Evolutionary conservation across 2,329 filamentous ascomycete genomes (phyloP).

Genomic region (Claviceps purpurea): DNA sequence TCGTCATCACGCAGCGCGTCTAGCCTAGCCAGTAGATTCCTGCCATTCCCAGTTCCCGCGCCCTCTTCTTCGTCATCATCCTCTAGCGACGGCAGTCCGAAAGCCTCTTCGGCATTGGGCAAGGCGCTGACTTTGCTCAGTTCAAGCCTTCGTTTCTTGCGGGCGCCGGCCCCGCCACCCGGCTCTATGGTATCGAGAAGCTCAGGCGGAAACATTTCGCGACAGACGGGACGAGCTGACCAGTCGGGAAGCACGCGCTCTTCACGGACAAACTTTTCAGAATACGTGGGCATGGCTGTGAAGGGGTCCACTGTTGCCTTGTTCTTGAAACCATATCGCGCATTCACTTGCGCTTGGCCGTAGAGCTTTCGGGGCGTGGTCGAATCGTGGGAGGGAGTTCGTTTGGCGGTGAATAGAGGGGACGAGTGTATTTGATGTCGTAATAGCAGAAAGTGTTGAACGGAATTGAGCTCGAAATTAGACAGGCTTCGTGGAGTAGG

Average conservation of each 20-base stretch:
- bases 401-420: constrained; percentile 43
- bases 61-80: constrained; percentile 19
- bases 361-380: constrained; percentile 30
- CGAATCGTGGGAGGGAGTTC: constrained; percentile 27
- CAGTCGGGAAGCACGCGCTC: constrained; percentile 43
- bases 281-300: constrained; percentile 44
- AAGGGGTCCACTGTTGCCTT: constrained; percentile 45
- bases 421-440: constrained; percentile 42
- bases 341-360: constrained; percentile 45
- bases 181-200: constrained; percentile 42
- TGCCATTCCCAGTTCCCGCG: constrained; percentile 13
- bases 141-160: constrained; percentile 32
- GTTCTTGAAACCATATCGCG: constrained; percentile 39
- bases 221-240: constrained; percentile 33
- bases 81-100: constrained; percentile 22
- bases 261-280: constrained; percentile 37
- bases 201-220: constrained; percentile 42
- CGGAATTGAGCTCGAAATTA: constrained; percentile 29
- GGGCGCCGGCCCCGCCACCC: constrained; percentile 17
- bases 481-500: constrained; percentile 31
- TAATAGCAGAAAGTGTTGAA: constrained; percentile 40
- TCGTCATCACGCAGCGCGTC: constrained; percentile 36
- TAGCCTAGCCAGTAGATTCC: constrained; percentile 30
- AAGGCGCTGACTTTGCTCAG: constrained; percentile 33
- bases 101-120: constrained; percentile 38